phyloP scores from a whole-genome alignment of 108 stramenopile genomes.

The Cyclotella choctawhatcheeana region DNA sequence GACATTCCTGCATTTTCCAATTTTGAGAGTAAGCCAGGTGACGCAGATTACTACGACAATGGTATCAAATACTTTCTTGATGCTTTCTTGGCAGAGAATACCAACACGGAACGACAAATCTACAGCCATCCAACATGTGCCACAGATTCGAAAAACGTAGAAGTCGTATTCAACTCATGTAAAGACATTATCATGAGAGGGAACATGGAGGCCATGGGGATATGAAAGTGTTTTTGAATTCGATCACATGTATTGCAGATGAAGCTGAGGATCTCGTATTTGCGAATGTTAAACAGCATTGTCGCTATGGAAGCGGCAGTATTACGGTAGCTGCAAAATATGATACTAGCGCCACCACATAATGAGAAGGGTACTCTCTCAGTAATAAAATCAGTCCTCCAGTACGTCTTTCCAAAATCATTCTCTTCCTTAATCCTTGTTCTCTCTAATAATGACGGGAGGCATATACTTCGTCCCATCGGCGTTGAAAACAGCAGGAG shows the following conservation, averaged over 20 bases:
- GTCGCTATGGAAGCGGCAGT: too few relatives aligned
- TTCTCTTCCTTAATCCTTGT: not conserved
- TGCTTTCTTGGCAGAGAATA: conserved; percentile 64
- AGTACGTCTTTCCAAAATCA: too few relatives aligned
- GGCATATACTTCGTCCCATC: conserved; percentile 10
- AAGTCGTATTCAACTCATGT: conserved; percentile 81
- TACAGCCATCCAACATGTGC: conserved; percentile 78
- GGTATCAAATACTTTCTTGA: conserved; percentile 76
- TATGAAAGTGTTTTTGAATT: too few relatives aligned
- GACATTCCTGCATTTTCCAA: conserved; percentile 77
- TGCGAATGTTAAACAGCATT: too few relatives aligned
- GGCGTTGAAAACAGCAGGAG: conserved; percentile 3
- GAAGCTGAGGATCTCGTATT: too few relatives aligned
- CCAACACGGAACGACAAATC: conserved; percentile 48
- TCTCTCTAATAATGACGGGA: not conserved
- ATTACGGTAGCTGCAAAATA: too few relatives aligned
- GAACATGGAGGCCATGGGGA: conserved; percentile 64
- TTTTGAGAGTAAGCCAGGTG: conserved; percentile 72
- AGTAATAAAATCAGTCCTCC: too few relatives aligned
- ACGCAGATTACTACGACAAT: conserved; percentile 82
- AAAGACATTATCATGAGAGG: conserved; percentile 76
- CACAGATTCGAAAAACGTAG: conserved; percentile 72
- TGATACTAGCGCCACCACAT: too few relatives aligned
- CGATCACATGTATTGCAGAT: too few relatives aligned
- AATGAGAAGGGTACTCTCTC: too few relatives aligned